Evolutionary conservation across 345 rosid genomes (phyloP), one percentile per base, ranked within the genome.

Genomic region (Lumnitzera littorea): DNA sequence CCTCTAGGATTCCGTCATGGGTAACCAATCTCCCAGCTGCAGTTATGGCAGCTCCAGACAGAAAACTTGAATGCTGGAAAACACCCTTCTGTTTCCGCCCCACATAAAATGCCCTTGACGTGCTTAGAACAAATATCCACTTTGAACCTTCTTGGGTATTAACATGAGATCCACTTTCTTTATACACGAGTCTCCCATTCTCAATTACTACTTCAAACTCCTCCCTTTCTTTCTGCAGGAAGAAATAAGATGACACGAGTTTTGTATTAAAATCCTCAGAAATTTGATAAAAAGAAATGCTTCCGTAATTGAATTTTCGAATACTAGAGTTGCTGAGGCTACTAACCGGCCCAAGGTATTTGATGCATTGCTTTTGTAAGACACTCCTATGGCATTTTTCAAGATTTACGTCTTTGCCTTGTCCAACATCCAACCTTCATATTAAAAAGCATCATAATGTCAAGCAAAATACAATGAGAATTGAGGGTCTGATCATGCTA

Each of bases 101-200:
- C 23, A 86, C 84, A 47, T 86, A 86, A 47, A 86, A 66, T 24
- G 73, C 56, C 46, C 87, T 72, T 4, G 69, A 70, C 1, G 91
- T 84, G 81, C 91, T 82, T 3, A 85, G 76, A 36, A 85, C 88
- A 67, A 85, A 85, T 62, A 85, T 85, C 91, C 84, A 85, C 66
- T 85, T 85, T 2, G 77, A 76, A 15, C 80, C 85, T 52, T 70
- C 85, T 2, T 24, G 12, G 12, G 88, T 78, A 10, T 82, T 62
- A 31, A 82, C 72, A 2, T 46, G 63, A 4, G 41, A 31, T 17
- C 84, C 73, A 48, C 63, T 67, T 59, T 63, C 65, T 57, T 59
- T 71, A 15, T 72, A 76, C 24, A 74, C 15, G 20, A 85, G 84
- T 76, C 60, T 78, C 49, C 91, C 91, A 20, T 75, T 53, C 58